Percentiles rank a stretch among this genome's conserved stretches.
These are phyloP conservation scores for Microthlaspi erraticum DNA, from an alignment of 345 rosid genomes.

Conservation along the genomic window DNA sequence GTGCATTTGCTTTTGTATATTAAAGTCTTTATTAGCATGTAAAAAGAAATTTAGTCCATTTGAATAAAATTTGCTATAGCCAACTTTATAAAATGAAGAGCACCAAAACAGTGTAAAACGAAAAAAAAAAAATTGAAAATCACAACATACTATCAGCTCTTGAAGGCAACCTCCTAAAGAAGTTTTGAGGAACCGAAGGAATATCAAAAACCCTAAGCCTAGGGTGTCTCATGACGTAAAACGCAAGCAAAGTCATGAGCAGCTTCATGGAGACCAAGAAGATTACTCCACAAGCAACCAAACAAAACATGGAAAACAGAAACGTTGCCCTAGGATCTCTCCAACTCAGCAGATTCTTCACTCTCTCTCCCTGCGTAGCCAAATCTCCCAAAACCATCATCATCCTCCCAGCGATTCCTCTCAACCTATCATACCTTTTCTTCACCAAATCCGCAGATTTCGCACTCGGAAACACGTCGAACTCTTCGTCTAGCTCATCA, in stretches of 20 bases:
- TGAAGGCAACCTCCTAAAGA: constrained; percentile 44
- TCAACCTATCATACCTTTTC: constrained; percentile 46
- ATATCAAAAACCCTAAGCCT: constrained; percentile 39
- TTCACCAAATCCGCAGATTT: constrained; percentile 39
- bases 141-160: constrained; percentile 44
- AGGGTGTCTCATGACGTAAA: constrained; percentile 45
- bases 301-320: constrained; percentile 56
- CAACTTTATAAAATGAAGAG: neutral
- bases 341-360: constrained; percentile 67
- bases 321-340: constrained; percentile 70
- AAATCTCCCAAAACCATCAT: constrained; percentile 46
- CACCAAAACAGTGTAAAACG: neutral
- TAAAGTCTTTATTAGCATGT: neutral
- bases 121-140: constrained; percentile 7
- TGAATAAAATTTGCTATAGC: neutral
- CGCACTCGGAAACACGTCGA: constrained; percentile 41
- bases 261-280: constrained; percentile 55
- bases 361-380: constrained; percentile 73
- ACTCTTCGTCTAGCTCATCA: constrained; percentile 47
- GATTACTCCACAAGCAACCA: constrained; percentile 58
- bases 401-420: constrained; percentile 46
- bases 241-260: constrained; percentile 29
- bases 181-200: constrained; percentile 39
- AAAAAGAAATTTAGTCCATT: neutral
- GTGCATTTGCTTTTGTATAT: neutral